Percentiles rank a stretch among this genome's conserved stretches.
Evolutionary conservation across 305 asterid species (phyloP).

Genomic region (Solanum aculeatissimum): DNA sequence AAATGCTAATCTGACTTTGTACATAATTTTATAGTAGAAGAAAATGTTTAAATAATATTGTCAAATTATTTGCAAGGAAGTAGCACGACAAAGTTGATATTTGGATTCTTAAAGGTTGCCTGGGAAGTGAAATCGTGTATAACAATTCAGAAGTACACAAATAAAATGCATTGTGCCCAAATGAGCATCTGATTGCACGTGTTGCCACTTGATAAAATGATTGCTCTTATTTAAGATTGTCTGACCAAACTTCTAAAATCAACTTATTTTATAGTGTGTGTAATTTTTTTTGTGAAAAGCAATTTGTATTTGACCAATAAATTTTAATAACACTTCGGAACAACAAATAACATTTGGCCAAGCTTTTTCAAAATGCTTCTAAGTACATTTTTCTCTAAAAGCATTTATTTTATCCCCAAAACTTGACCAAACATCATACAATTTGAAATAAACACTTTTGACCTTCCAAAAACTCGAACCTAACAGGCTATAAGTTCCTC

Average conservation of each 20-base stretch:
- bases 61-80: not conserved
- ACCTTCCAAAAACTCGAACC: not conserved
- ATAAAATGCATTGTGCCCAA: not conserved
- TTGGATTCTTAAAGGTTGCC: not conserved
- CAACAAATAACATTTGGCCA: not conserved
- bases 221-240: not conserved
- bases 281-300: not conserved
- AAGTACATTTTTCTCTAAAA: too few relatives aligned
- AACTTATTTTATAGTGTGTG: not conserved
- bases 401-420: too few relatives aligned
- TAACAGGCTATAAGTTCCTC: not conserved
- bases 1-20: not conserved
- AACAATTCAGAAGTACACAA: not conserved
- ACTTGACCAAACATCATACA: not conserved
- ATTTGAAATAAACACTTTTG: not conserved
- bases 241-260: not conserved
- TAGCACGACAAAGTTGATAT: not conserved
- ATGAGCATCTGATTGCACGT: not conserved
- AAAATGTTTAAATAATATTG: not conserved
- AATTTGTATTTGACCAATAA: not conserved
- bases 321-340: not conserved
- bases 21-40: not conserved
- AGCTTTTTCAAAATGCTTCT: not conserved
- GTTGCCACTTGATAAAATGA: not conserved
- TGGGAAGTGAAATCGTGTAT: not conserved